Base-by-base conservation (phyloP, 2,329 filamentous ascomycete species). In the Aspergillus hortae region DNA sequence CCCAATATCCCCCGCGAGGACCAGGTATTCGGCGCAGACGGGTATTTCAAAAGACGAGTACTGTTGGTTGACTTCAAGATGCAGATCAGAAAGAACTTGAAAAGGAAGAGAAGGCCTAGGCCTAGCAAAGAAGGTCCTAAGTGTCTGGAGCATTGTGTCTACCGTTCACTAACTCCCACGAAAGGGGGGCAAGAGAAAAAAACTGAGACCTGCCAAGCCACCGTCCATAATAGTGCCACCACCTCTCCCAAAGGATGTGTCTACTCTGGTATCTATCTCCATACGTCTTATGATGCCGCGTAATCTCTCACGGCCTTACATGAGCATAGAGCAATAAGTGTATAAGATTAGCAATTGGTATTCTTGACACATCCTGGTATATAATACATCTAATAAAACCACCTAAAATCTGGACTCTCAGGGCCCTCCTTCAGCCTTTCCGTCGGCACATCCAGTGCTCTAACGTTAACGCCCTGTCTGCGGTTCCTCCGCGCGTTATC, bases 401-500 rank as follows among this genome's bases (percentile, higher is more conserved):
- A 83, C 42, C 80, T 68, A 55, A 82, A 83, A 49, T 79, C 74
- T 1, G 72, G 68, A 25, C 73, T 74, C 2, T 63, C 68, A 0
- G 79, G 79, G 0, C 80, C 80, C 49, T 80, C 77, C 52, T 74
- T 70, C 54, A 83, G 61, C 57, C 73, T 60, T 56, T 77, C 74
- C 0, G 80, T 82, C 0, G 80, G 77, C 2, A 82, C 70, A 55
- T 82, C 79, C 49, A 61, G 74, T 2, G 81, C 82, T 6, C 72
- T 76, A 15, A 84, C 56, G 36, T 73, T 75, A 2, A 79, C 67
- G 0, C 83, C 84, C 60, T 84, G 80, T 50, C 63, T 71, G 30
- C 64, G 62, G 59, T 88, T 79, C 49, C 84, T 76, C 51, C 78
- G 74, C 58, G 67, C 74, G 57, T 87, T 88, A 61, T 88, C 85